These are phyloP conservation scores for Colletotrichum shisoi DNA, from an alignment of 2,329 filamentous ascomycete species.

Conservation along the genomic window DNA sequence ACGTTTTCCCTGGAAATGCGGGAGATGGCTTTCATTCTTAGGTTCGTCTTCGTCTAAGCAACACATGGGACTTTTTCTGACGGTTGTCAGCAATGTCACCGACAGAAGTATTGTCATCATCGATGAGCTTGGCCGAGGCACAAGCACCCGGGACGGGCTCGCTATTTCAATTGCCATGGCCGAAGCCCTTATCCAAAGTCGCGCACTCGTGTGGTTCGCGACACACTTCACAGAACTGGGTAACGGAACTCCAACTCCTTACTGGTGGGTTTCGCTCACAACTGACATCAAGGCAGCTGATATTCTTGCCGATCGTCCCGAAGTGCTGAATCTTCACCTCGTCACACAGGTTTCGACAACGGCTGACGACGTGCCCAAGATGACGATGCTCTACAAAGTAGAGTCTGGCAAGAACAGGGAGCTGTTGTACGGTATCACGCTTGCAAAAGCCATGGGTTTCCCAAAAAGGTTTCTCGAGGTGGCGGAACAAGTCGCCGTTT, in stretches of 20 bases:
- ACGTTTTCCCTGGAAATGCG: slow-evolving; percentile 96
- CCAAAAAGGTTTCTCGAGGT: slow-evolving; percentile 71
- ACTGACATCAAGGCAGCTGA: slow-evolving; percentile 56
- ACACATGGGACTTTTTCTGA: neutral
- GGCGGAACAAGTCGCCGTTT: slow-evolving; percentile 71
- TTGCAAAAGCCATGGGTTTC: slow-evolving; percentile 78
- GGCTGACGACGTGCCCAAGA: slow-evolving; percentile 62
- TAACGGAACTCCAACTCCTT: slow-evolving; percentile 42
- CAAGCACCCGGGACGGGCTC: slow-evolving; percentile 85
- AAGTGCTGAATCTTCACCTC: slow-evolving; percentile 84
- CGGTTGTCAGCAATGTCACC: slow-evolving; percentile 68
- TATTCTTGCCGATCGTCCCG: slow-evolving; percentile 76
- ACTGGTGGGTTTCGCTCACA: slow-evolving; percentile 24
- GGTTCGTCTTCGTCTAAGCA: slow-evolving; percentile 48
- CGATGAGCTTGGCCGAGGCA: slow-evolving; percentile 91
- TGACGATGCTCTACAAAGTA: slow-evolving; percentile 90
- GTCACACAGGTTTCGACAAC: slow-evolving; percentile 68
- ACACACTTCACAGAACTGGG: slow-evolving; percentile 88
- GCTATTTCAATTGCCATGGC: slow-evolving; percentile 90
- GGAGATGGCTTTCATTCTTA: slow-evolving; percentile 91
- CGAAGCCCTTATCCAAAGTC: slow-evolving; percentile 82
- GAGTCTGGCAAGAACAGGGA: slow-evolving; percentile 74
- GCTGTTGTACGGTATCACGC: slow-evolving; percentile 81
- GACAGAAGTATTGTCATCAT: slow-evolving; percentile 80
- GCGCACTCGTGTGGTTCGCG: slow-evolving; percentile 86